Base-by-base conservation (phyloP, 441 rosid genomes). In the Jatropha multifida region DNA sequence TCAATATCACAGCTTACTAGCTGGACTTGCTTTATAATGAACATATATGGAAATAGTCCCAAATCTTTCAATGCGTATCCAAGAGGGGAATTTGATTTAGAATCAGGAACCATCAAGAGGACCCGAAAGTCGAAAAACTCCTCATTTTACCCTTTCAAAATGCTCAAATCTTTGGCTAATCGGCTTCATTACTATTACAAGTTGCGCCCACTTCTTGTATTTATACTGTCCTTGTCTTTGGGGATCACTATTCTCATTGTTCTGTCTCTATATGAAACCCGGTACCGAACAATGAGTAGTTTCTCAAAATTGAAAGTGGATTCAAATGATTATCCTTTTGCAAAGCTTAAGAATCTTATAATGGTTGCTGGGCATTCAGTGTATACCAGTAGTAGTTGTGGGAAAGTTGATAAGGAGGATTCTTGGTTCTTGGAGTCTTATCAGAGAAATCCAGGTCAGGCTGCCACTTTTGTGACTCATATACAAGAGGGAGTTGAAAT, bases 321-420 rank as follows among this genome's bases (percentile, higher is more conserved):
- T 14, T 49, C 72, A 23, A 77, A 81, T 75, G 83, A 65, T 48
- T 87, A 92, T 71, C 98, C 99, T 0, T 92, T 88, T 71, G 72
- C 89, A 0, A 82, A 85, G 67, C 90, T 92, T 64, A 84, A 72
- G 75, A 96, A 90, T 83, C 97, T 96, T 56, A 94, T 96, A 72
- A 96, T 93, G 97, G 98, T 96, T 6, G 98, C 99, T 72, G 97
- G 98, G 41, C 99, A 96, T 81, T 93, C 98, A 5, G 88, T 96
- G 67, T 95, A 95, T 75, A 88, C 94, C 0, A 90, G 98, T 74
- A 88, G 88, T 77, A 77, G 86, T 72, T 93, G 98, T 66, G 99
- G 87, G 64, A 90, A 85, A 71, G 80, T 83, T 15, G 99, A 96
- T 74, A 84, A 85, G 76, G 99, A 96, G 85, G 92, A 87, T 65